phyloP scores from a whole-genome alignment of 2,329 filamentous ascomycete genomes.

The Sporothrix schenckii region DNA sequence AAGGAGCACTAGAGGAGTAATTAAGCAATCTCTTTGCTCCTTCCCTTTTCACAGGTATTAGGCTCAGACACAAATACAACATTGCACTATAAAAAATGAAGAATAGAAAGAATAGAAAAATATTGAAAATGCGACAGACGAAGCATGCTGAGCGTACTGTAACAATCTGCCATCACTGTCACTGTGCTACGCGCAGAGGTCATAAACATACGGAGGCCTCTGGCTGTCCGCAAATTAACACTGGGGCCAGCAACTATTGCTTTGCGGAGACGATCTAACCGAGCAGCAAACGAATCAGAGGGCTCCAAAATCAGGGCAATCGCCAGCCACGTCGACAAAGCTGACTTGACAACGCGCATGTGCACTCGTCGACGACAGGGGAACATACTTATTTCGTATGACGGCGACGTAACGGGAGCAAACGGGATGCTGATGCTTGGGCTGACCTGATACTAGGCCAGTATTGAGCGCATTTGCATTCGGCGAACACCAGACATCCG shows the following conservation, averaged over 20 bases:
- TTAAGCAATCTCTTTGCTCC: background rate
- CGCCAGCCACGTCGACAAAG: conserved; percentile 15
- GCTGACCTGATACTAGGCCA: conserved; percentile 6
- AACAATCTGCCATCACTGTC: background rate
- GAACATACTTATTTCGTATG: background rate
- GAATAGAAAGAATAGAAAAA: no score
- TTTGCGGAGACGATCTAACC: background rate
- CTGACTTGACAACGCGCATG: background rate
- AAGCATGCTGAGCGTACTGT: background rate
- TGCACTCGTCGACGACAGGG: background rate
- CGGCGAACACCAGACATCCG: background rate
- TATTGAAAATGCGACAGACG: no score
- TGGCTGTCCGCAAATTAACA: conserved; percentile 21
- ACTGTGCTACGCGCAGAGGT: background rate
- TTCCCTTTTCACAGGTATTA: background rate
- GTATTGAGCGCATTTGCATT: background rate
- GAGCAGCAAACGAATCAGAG: background rate
- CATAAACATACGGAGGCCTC: conserved; percentile 8
- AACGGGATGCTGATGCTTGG: background rate
- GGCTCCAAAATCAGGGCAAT: background rate
- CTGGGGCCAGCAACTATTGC: background rate
- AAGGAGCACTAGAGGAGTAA: background rate
- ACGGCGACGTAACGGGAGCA: no score
- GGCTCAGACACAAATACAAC: background rate
- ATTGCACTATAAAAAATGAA: background rate